Base-by-base conservation (phyloP, 2,329 filamentous ascomycete genomes). In the Colletotrichum sp. region DNA sequence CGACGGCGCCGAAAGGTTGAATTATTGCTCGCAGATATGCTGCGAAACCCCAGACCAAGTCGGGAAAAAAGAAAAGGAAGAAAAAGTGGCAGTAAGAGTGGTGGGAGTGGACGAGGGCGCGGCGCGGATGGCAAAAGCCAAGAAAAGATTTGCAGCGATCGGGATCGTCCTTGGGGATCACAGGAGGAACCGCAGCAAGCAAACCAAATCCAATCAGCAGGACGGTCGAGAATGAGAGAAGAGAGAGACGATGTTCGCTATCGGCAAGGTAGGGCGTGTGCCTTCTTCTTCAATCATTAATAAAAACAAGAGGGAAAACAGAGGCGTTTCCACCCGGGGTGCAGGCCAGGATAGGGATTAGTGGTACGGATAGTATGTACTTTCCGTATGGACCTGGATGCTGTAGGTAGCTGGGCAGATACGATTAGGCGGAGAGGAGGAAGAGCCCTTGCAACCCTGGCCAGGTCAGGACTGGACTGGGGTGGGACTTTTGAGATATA, bases 401-500 rank as follows among this genome's bases (percentile, higher is more conserved):
- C 25, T 19, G 34, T 36, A 25, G 25, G 25, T 25, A 36, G 34
- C 34, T 36, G 34, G 4, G 34, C 34, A 39, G 27, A 44, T 52
- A 36, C 29, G 44, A 52, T 22, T 30, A 55, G 39, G 15, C 11
- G 19, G 44, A 32, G 25, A 30, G 27, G 16, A 36, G 30, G 16
- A 34, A 69, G 36, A 65, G 55, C 29, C 72, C 72, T 25, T 52
- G 52, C 67, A 49, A 67, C 63, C 73, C 30, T 68, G 62, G 52
- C 63, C 22, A 67, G 30, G 63, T 32, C 22, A 67, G 30, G 63
- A 68, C 57, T 52, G 30, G 63, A 68, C 57, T 52, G 64, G 64
- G 68, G 57, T 61, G 64, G 73, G 27, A 73, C 69, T 69, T 73
- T 76, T 73, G 73, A 73, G 63, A 75, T 69, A 63, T 39, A 32